Conservation (phyloP, 495 filamentous ascomycete genomes). For the Aspergillus incahuasiensis region DNA sequence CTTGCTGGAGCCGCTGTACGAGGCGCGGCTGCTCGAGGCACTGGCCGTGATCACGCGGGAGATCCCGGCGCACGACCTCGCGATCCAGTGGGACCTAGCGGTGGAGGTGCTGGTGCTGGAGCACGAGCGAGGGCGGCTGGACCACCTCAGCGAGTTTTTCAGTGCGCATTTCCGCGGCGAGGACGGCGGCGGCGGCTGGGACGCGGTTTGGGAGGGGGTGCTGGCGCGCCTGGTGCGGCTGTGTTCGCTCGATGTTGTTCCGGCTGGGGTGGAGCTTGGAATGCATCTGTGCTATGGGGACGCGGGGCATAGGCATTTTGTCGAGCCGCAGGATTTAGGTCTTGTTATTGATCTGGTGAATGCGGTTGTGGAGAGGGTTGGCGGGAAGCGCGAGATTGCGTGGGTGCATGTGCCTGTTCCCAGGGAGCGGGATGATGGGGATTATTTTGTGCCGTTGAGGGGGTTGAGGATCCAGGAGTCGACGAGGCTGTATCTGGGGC, state of each 20-base stretch:
- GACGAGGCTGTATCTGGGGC: slow-evolving; percentile 30
- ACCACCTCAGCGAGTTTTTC: too few relatives aligned
- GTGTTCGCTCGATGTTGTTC: too few relatives aligned
- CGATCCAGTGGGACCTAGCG: too few relatives aligned
- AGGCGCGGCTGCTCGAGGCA: too few relatives aligned
- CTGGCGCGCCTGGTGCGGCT: too few relatives aligned
- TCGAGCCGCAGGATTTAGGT: slow-evolving; percentile 33
- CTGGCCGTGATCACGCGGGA: too few relatives aligned
- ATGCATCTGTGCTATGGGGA: slow-evolving; percentile 48
- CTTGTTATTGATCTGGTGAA: slow-evolving; percentile 31
- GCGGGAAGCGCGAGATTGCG: slow-evolving; percentile 3
- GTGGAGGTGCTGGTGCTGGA: too few relatives aligned
- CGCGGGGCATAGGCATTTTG: slow-evolving; percentile 34
- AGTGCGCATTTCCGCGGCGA: too few relatives aligned
- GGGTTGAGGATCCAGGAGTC: slow-evolving; percentile 16
- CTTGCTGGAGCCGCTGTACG: background rate
- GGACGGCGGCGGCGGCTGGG: too few relatives aligned
- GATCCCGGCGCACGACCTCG: too few relatives aligned
- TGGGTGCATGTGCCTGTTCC: slow-evolving; percentile 46
- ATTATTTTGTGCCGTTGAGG: slow-evolving; percentile 31
- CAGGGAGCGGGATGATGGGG: slow-evolving; percentile 26
- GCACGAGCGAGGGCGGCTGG: too few relatives aligned
- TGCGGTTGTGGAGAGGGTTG: background rate
- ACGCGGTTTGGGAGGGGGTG: too few relatives aligned
- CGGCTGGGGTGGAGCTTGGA: slow-evolving; percentile 17